Conservation (phyloP, 495 filamentous ascomycete genomes). For the Arthonia radiata region DNA sequence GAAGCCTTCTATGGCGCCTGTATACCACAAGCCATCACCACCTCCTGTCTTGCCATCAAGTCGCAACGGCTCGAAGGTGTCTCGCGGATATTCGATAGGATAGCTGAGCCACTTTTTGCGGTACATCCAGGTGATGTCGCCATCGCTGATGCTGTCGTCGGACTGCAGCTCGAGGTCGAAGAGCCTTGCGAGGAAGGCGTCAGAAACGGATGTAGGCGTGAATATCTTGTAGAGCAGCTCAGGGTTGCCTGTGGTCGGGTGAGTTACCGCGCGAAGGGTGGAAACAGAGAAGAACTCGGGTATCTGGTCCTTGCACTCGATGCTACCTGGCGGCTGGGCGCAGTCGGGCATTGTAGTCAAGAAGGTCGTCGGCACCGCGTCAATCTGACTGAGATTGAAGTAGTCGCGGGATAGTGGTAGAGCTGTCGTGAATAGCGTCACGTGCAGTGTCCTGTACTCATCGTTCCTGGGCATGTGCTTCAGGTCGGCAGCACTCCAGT, state of each 20-base stretch:
- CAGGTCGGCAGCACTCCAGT: constrained; percentile 23
- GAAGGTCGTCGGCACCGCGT: constrained; percentile 39
- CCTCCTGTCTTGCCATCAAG: too few relatives aligned
- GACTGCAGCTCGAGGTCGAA: constrained; percentile 13
- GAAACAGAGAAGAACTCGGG: constrained; percentile 76
- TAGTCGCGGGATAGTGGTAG: constrained; percentile 36
- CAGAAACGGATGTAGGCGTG: constrained; percentile 42
- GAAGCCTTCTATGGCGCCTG: constrained; percentile 78
- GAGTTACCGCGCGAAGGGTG: constrained; percentile 36
- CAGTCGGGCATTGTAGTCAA: constrained; percentile 56
- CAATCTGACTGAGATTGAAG: constrained; percentile 35
- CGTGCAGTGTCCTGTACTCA: constrained; percentile 61
- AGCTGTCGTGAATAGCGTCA: constrained; percentile 69
- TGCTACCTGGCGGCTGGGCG: constrained; percentile 18
- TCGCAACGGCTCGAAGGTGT: constrained; percentile 64
- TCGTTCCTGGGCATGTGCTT: constrained; percentile 36
- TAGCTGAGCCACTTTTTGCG: constrained; percentile 56
- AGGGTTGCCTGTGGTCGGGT: constrained; percentile 21
- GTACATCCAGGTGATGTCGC: constrained; percentile 3
- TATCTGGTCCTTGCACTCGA: constrained; percentile 32
- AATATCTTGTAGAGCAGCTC: constrained; percentile 96
- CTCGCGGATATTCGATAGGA: constrained; percentile 54
- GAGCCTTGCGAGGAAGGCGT: constrained; percentile 32
- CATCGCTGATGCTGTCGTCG: constrained; percentile 2
- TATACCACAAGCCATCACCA: constrained; percentile 65